A percentile compares a stretch with the other conserved stretches of the same genome.
phyloP scores from a whole-genome alignment of 352 stramenopile genomes.

The Pythium grandisporangium region DNA sequence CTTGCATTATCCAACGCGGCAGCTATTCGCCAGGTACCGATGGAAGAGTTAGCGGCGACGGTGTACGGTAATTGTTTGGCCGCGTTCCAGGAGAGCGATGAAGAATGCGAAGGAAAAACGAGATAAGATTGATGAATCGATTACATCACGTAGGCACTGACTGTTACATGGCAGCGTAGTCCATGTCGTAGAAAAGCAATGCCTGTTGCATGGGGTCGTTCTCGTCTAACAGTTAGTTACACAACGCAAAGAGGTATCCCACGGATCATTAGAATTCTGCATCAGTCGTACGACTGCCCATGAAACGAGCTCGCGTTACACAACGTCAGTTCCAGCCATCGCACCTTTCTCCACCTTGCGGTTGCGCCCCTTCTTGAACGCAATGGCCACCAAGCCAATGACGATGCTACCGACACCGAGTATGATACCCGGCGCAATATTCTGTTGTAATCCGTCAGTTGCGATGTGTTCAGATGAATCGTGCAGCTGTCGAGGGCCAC shows the following conservation, averaged over 20 bases:
- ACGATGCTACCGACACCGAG: not conserved
- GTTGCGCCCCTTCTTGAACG: not conserved
- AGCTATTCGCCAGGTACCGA: constrained; percentile 18
- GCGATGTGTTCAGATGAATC: too few species aligned
- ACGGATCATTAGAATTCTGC: too few species aligned
- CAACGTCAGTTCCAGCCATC: not conserved
- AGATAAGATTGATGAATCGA: too few species aligned
- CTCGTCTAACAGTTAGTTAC: constrained; percentile 3
- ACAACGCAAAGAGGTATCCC: not conserved
- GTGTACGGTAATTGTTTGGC: constrained; percentile 26
- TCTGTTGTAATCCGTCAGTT: too few species aligned
- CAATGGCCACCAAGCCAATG: not conserved
- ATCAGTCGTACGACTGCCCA: too few species aligned
- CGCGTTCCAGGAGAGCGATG: constrained; percentile 17
- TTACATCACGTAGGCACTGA: too few species aligned
- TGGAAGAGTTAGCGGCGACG: constrained; percentile 22
- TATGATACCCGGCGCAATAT: not conserved
- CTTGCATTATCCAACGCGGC: constrained; percentile 34
- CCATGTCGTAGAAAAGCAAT: constrained; percentile 59
- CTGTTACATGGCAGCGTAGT: constrained; percentile 63
- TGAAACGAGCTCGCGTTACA: too few species aligned
- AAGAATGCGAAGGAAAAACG: not conserved
- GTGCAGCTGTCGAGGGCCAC: too few species aligned
- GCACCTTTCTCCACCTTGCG: not conserved
- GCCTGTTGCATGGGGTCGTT: constrained; percentile 41